Evolutionary conservation across 2,329 filamentous ascomycete genomes (phyloP).

Genomic region (Beauveria australis): DNA sequence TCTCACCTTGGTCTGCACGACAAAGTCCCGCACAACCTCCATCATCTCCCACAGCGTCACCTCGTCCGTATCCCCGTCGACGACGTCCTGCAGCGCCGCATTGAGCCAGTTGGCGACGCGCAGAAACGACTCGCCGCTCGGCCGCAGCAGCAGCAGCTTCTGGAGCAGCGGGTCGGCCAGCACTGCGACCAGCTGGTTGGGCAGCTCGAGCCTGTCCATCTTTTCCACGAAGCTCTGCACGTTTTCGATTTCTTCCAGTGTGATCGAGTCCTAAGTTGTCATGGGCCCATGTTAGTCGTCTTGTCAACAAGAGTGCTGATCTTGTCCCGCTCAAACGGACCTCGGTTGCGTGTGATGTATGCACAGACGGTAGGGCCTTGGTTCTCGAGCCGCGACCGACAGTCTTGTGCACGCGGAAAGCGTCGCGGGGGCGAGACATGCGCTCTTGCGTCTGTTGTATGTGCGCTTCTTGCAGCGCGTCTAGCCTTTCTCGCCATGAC

Average conservation of each 20-base stretch:
- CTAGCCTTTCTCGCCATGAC: conserved; percentile 63
- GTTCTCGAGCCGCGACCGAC: conserved; percentile 20
- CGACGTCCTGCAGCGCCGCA: conserved; percentile 46
- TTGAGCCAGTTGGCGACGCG: conserved; percentile 53
- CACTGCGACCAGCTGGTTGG: conserved; percentile 72
- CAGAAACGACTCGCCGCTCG: conserved; percentile 41
- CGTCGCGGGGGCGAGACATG: conserved; percentile 28
- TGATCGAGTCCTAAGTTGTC: conserved; percentile 46
- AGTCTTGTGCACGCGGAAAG: conserved; percentile 56
- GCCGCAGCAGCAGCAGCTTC: conserved; percentile 62
- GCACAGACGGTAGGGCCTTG: conserved; percentile 56
- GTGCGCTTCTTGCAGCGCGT: conserved; percentile 55
- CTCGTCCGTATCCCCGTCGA: conserved; percentile 42
- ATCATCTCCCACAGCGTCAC: conserved; percentile 46
- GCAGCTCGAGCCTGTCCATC: conserved; percentile 70
- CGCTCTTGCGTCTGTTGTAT: conserved; percentile 37
- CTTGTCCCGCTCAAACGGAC: conserved; percentile 26
- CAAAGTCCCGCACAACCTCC: conserved; percentile 47
- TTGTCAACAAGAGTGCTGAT: background rate
- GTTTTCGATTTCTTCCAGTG: conserved; percentile 70
- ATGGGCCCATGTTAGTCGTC: conserved; percentile 5
- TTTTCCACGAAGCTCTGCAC: conserved; percentile 61
- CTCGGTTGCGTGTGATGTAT: conserved; percentile 66
- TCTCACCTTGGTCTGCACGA: conserved; percentile 44
- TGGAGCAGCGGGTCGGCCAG: conserved; percentile 70